A percentile compares a stretch with the other conserved stretches of the same genome.
Evolutionary conservation across 2,329 filamentous ascomycete genomes (phyloP).

Genomic region (Lachnellula arida): DNA sequence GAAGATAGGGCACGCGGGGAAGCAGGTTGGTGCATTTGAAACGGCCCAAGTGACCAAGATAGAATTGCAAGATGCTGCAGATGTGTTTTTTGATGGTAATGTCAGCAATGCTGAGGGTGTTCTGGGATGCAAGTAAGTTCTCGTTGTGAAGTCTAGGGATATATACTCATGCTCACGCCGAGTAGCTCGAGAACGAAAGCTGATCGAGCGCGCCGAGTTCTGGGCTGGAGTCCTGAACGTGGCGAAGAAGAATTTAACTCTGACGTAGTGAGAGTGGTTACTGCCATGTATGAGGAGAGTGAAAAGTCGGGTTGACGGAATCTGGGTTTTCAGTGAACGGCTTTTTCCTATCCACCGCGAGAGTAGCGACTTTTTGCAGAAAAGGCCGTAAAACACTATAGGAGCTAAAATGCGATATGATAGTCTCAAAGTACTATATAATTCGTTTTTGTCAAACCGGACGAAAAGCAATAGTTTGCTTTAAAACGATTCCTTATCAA

Average conservation of each 20-base stretch:
- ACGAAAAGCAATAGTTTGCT: too few species aligned
- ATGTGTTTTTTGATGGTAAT: slow-evolving; percentile 20
- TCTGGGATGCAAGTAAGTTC: slow-evolving; percentile 30
- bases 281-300: slow-evolving; percentile 8
- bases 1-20: slow-evolving; percentile 33
- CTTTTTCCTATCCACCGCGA: too few species aligned
- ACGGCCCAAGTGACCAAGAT: slow-evolving; percentile 27
- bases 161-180: not conserved
- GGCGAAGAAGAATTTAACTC: slow-evolving; percentile 15
- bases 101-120: slow-evolving; percentile 32
- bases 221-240: slow-evolving; percentile 17
- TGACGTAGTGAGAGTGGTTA: slow-evolving; percentile 26
- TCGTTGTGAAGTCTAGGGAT: not conserved
- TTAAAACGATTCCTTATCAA: too few species aligned
- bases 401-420: too few species aligned
- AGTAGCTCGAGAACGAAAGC: slow-evolving; percentile 20
- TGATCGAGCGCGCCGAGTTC: slow-evolving; percentile 13
- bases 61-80: slow-evolving; percentile 29
- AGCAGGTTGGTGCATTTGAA: slow-evolving; percentile 30
- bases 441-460: too few species aligned
- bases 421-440: too few species aligned
- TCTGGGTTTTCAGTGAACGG: too few species aligned
- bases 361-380: too few species aligned
- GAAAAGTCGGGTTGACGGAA: not conserved
- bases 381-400: too few species aligned